Evolutionary conservation across 495 filamentous ascomycete genomes (phyloP), one percentile per base, ranked within the genome.

Genomic region (Paragyromitra xinjiangensis): DNA sequence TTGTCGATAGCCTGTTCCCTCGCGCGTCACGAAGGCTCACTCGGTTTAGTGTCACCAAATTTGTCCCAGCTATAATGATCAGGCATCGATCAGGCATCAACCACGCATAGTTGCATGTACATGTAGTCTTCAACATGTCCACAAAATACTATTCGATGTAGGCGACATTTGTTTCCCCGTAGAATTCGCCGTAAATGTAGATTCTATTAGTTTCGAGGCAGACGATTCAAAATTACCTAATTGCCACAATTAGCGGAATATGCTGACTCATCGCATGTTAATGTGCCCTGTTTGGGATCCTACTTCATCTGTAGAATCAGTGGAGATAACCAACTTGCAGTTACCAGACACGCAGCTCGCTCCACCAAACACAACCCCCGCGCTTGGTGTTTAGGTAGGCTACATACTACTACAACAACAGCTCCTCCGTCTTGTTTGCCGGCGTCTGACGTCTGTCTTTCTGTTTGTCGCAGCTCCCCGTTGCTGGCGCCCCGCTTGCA

Each of bases 211-310:
- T 3, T 56, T 40, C 39, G 29, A 12, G 6, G 45, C 19, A 63
- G 9, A 14, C 16, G 34, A 19, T 14, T 7, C 8, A 40, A 64
- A 73, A 76, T 73, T 77, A 11, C 69, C 67, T 34, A 39, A 78
- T 56, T 29, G 39, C 39, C 2, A 67, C 51, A 79, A 79, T 79
- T 79, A 78, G 67, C 19, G 75, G 75, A 11, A 62, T 67, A 79
- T 72, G 77, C 77, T 79, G 75, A 79, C 77, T 79, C 77, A 79
- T 79, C 61, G 16, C 7, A n/a, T 19, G 59, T 29, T 78, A 79
- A 79, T 78, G 74, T 62, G n/a, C 37, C 74, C 66, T 66, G 29
- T 78, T 78, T 42, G 58, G 42, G 76, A 40, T 63, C 5, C 24
- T 22, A 19, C 58, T 53, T 64, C 58, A 68, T n/a, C 75, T 77